Evolutionary conservation across 495 filamentous ascomycete species (phyloP), one percentile per base, ranked within the genome.

Genomic region (Zalerion maritima): DNA sequence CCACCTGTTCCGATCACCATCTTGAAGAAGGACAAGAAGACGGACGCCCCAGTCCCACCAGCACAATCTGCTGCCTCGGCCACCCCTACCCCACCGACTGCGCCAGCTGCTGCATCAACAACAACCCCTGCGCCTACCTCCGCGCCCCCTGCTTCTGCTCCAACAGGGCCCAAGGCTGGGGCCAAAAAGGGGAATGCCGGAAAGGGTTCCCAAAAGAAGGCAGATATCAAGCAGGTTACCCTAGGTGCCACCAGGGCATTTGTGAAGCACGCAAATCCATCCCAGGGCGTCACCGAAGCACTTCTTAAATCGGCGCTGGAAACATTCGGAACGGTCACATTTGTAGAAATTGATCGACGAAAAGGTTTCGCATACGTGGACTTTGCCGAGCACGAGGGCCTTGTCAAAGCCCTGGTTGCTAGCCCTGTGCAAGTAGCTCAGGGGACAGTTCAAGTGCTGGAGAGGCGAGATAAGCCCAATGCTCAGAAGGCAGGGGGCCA

Each of bases 341-440:
- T 70, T 36, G 80, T 89, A 2, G 85, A 92, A 42, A 87, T 94
- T 24, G 84, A 94, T 43, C 80, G 80, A 52, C 75, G 83, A 45
- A 94, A 94, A 50, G 85, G 84, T 2, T 91, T 91, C 42, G 85
- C 82, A 6, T 92, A 92, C 38, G 74, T 86, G 20, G 81, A 89
- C 33, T 94, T 94, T 50, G 69, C 63, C 3, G 70, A 78, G 14
- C 64, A 73, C 2, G 69, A 77, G 11, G 66, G 65, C 5, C 58
- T 94, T 14, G 69, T 69, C 39, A 78, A 76, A 38, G 85, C 85
- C 14, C 78, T 94, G 41, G 65, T 72, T 12, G 81, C 77, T 10
- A 91, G 80, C 41, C 81, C 81, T 0, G 64, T 92, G 11, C 57
- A 71, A 5, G 71, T 94, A 6, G 85, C 77, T 7, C 78, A 87